Base-by-base conservation (phyloP, 441 rosid genomes). In the Adansonia grandidieri region DNA sequence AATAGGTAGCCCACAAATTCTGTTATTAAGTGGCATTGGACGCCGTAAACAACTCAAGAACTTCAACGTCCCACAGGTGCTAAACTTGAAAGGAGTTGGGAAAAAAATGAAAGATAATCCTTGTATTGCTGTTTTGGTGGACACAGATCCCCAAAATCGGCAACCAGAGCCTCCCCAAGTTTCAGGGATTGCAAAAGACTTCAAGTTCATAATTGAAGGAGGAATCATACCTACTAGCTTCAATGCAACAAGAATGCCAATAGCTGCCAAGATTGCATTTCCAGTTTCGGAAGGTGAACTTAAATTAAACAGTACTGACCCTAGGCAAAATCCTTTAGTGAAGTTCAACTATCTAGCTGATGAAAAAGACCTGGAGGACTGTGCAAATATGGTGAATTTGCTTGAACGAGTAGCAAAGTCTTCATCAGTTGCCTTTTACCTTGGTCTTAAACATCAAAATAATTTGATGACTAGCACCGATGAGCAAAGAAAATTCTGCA, bases 1-100 rank as follows among this genome's bases (percentile, higher is more conserved):
- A 80, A 56, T 91, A 76, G 96, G 96, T 50, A 93, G 97, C 77
- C 97, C 98, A 0, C 92, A 91, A 60, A 82, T 92, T 76, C 89
- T 93, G 1, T 66, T 91, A 83, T 80, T 91, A 54, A 92, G 96
- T 37, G 97, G 98, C 47, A 85, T 91, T 13, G 95, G 97, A 73
- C 93, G 93, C 0, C 80, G 74, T 6, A 79, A 86, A 20, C 91
- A 89, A 79, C 87, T 91, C 0, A 73, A 80, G 8, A 81, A 84
- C 69, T 80, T 88, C 57, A 70, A 84, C 45, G 91, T 93, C 80
- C 86, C 91, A 47, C 44, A 81, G 10, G 77, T 79, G 68, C 74
- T 77, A 7, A 81, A 83, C 79, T 77, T 90, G 22, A 72, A 72
- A 73, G 88, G 78, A 3, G 93, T 90, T 0, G 98, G 92, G 3